phyloP scores from a whole-genome alignment of 2,329 filamentous ascomycete genomes.

The Fusarium pseudonygamai region DNA sequence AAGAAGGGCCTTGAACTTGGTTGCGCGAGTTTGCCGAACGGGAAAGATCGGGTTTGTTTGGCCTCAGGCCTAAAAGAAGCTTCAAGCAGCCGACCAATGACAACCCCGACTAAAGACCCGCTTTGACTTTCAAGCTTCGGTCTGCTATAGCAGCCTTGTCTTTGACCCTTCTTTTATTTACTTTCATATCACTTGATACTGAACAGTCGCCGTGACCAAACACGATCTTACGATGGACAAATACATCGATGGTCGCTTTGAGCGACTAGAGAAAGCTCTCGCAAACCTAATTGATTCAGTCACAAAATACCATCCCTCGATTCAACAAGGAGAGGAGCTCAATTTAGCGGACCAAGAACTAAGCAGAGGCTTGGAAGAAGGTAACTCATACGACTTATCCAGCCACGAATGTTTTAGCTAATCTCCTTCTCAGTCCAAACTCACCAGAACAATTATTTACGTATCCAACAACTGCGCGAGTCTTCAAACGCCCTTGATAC shows the following conservation, averaged over 20 bases:
- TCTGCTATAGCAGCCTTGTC: slow-evolving; percentile 18
- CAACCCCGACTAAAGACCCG: not conserved
- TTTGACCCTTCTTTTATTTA: slow-evolving; percentile 13
- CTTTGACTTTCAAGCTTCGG: slow-evolving; percentile 32
- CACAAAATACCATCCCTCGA: slow-evolving; percentile 81
- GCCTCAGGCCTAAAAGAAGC: slow-evolving; percentile 46
- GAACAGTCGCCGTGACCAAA: not conserved
- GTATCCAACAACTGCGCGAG: slow-evolving; percentile 74
- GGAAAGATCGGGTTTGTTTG: slow-evolving; percentile 48
- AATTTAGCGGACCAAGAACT: slow-evolving; percentile 76
- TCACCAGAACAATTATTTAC: slow-evolving; percentile 79
- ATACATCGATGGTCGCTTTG: slow-evolving; percentile 69
- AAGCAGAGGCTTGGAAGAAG: slow-evolving; percentile 69
- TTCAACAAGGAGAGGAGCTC: slow-evolving; percentile 73
- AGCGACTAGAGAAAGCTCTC: slow-evolving; percentile 73
- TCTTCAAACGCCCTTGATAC: slow-evolving; percentile 72
- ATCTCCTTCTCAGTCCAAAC: slow-evolving; percentile 63
- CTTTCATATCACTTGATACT: not conserved
- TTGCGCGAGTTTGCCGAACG: slow-evolving; percentile 50
- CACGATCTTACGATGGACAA: slow-evolving; percentile 62
- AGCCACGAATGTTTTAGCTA: not conserved
- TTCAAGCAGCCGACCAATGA: slow-evolving; percentile 23
- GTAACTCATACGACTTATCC: slow-evolving; percentile 52
- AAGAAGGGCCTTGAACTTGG: slow-evolving; percentile 33
- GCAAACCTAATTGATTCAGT: slow-evolving; percentile 80